Evolutionary conservation across 2,329 filamentous ascomycete species (phyloP).

Genomic region (Penicillium sp.): DNA sequence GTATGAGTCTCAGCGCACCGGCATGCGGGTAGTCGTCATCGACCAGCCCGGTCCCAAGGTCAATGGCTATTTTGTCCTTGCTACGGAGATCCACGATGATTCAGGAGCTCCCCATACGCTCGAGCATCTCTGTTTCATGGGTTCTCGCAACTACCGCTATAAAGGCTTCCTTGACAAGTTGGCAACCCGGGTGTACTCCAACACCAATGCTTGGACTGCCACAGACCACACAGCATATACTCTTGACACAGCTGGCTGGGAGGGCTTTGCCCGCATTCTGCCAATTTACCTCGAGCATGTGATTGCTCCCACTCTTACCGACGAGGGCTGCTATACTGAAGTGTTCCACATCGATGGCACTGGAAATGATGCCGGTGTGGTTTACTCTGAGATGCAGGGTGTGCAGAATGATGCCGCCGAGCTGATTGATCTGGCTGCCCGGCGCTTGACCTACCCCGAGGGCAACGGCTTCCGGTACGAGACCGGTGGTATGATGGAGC

Average conservation of each 20-base stretch:
- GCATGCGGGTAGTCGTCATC: slow-evolving; percentile 89
- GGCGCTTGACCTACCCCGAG: slow-evolving; percentile 77
- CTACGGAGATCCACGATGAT: slow-evolving; percentile 96
- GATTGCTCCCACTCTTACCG: slow-evolving; percentile 82
- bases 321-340: slow-evolving; percentile 89
- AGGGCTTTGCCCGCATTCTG: slow-evolving; percentile 89
- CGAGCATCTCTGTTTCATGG: slow-evolving; percentile 82
- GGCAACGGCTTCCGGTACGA: slow-evolving; percentile 92
- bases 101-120: slow-evolving; percentile 85
- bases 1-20: slow-evolving; percentile 91
- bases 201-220: slow-evolving; percentile 95
- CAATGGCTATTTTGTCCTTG: slow-evolving; percentile 88
- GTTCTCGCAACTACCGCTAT: slow-evolving; percentile 87
- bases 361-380: slow-evolving; percentile 91
- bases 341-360: slow-evolving; percentile 92
- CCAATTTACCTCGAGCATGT: slow-evolving; percentile 95
- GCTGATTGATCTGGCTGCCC: slow-evolving; percentile 79
- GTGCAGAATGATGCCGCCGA: slow-evolving; percentile 79
- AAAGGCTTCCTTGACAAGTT: slow-evolving; percentile 94
- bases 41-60: slow-evolving; percentile 93
- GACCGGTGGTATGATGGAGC: slow-evolving; percentile 95
- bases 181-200: slow-evolving; percentile 85
- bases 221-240: slow-evolving; percentile 97
- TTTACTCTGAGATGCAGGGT: slow-evolving; percentile 98
- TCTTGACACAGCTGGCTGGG: slow-evolving; percentile 91